Evolutionary conservation across 805 yeast genomes (phyloP), one percentile per base, ranked within the genome.

Genomic region (Lipomyces spencermartinsiae): DNA sequence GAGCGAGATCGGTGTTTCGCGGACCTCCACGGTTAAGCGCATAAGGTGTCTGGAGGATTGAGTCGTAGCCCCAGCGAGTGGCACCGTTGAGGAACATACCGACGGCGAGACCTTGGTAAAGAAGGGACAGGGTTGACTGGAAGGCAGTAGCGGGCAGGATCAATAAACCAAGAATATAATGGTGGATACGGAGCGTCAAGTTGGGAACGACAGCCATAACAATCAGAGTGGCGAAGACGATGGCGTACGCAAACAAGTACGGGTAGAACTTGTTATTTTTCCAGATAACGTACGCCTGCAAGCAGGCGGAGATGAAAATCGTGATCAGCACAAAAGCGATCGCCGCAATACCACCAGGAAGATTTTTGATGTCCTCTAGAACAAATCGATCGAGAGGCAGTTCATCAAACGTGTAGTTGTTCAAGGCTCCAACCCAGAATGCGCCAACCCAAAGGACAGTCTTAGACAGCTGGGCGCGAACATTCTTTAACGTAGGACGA

Each of bases 41-140:
- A 58, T 59, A 61, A 59, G 84, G 84, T 0, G 97, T 91, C 75
- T 94, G 97, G 1, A 91, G 87, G 65, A 94, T 87, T 14, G 97
- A 88, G 1, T 96, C 98, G 74, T 90, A 88, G 65, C 95, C 98
- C 99, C 99, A 94, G 65, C 96, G 82, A 0, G 96, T 86, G 1
- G 92, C 87, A 0, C 99, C 99, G 29, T 93, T 89, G 5, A 93
- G 82, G 61, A 90, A 83, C 58, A 94, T 80, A 0, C 98, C 99
- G 0, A 92, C 76, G 31, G 94, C 80, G 0, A 94, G 84, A 1
- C 98, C 98, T 76, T 93, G 97, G 75, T 91, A 89, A 8, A 89
- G 73, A 72, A 90, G 81, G 16, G 78, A 74, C 10, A 79, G 73
- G 5, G 79, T 71, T 22, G 80, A 78, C 58, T 74, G 71, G 54